phyloP scores from a whole-genome alignment of 257 asterid genomes.

The Plectranthus barbatus region DNA sequence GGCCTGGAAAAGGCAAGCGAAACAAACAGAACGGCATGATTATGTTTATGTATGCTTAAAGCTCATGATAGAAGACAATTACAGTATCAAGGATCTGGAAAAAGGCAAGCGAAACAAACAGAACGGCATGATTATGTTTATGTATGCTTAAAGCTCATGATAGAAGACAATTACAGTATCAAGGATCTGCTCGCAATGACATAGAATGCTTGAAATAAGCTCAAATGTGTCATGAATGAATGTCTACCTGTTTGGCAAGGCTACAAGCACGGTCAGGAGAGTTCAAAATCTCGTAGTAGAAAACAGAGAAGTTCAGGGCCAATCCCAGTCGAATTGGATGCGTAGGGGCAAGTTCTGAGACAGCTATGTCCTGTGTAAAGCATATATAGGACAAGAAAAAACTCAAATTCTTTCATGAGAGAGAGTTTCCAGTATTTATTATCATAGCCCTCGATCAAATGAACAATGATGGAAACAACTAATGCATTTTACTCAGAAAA shows the following conservation, averaged over 20 bases:
- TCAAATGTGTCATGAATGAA: background rate
- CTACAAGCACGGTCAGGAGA: constrained; percentile 52
- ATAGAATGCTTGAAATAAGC: background rate
- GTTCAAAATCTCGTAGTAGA: constrained; percentile 51
- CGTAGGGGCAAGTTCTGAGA: constrained; percentile 46
- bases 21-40: background rate
- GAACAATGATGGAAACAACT: background rate
- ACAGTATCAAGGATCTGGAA: too few relatives aligned
- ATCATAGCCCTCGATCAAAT: too few relatives aligned
- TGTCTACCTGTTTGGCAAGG: constrained; percentile 41
- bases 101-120: background rate
- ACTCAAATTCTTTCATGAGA: background rate
- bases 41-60: background rate
- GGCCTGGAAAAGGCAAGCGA: constrained; percentile 23
- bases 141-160: background rate
- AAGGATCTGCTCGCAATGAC: too few relatives aligned
- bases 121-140: background rate
- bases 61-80: background rate
- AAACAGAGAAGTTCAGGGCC: constrained; percentile 47
- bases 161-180: background rate
- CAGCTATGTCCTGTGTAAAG: constrained; percentile 38
- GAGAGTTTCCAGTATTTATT: background rate
- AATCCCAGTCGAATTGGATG: constrained; percentile 51
- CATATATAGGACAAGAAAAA: background rate
- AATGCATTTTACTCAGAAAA: too few relatives aligned